phyloP scores from a whole-genome alignment of 116 monocot species.

The Thalassia testudinum region DNA sequence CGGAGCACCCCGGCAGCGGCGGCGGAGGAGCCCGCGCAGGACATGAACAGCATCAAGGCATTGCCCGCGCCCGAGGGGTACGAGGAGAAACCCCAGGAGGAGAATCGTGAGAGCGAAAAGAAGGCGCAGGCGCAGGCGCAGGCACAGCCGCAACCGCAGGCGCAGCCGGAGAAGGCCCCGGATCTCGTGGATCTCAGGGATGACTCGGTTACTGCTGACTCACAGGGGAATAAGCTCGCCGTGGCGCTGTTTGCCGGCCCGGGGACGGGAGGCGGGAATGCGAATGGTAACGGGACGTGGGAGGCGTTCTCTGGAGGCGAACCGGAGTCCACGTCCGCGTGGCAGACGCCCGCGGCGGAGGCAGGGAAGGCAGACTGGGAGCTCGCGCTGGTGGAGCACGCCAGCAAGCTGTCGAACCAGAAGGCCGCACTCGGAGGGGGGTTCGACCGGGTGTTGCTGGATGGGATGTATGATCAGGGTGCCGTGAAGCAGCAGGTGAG shows the following conservation, averaged over 20 bases:
- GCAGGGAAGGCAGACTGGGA: slow-evolving; percentile 73
- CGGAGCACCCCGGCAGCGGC: not conserved
- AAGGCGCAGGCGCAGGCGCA: too few relatives aligned
- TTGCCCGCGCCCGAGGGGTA: slow-evolving; percentile 59
- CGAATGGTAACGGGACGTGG: slow-evolving; percentile 30
- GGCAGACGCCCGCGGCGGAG: slow-evolving; percentile 64
- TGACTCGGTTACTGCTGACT: slow-evolving; percentile 46
- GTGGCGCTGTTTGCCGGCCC: slow-evolving; percentile 43
- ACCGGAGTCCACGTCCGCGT: slow-evolving; percentile 50
- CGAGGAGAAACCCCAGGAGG: slow-evolving; percentile 12
- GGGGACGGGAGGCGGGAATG: slow-evolving; percentile 18
- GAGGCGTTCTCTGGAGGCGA: slow-evolving; percentile 43
- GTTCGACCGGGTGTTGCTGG: slow-evolving; percentile 56
- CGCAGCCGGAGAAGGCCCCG: slow-evolving; percentile 6
- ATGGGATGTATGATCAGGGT: slow-evolving; percentile 85
- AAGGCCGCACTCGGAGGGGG: slow-evolving; percentile 55
- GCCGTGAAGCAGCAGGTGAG: slow-evolving; percentile 50
- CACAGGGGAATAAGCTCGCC: slow-evolving; percentile 51
- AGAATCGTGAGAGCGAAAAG: slow-evolving; percentile 6
- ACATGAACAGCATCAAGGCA: slow-evolving; percentile 67
- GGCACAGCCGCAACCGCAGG: slow-evolving; percentile 12
- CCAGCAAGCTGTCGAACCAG: slow-evolving; percentile 63
- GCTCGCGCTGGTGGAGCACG: slow-evolving; percentile 66
- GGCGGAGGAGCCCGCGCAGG: slow-evolving; percentile 27
- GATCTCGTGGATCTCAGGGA: slow-evolving; percentile 60